Percentiles rank a stretch among this genome's conserved stretches.
phyloP scores from a whole-genome alignment of 2,329 filamentous ascomycete genomes.

The Orbilia quercus region DNA sequence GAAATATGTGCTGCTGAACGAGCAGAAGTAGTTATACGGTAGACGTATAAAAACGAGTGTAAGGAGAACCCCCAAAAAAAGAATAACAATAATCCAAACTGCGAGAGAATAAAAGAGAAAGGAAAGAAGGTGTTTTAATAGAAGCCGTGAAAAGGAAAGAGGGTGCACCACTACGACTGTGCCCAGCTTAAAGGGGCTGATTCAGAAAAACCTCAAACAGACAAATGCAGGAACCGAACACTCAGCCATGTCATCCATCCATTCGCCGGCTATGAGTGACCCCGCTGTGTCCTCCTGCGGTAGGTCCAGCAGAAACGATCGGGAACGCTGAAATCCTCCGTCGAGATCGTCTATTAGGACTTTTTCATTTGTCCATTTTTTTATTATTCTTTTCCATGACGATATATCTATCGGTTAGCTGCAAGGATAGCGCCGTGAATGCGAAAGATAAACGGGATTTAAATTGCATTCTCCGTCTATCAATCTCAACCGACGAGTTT shows the following conservation, averaged over 20 bases:
- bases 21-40: slow-evolving; percentile 14
- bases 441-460: slow-evolving; percentile 4
- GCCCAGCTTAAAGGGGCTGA: slow-evolving; percentile 49
- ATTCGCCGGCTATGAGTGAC: slow-evolving; percentile 11
- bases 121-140: slow-evolving; percentile 28
- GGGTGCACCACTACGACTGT: slow-evolving; percentile 26
- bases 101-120: slow-evolving; percentile 8
- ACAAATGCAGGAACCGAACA: slow-evolving; percentile 41
- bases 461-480: slow-evolving; percentile 2
- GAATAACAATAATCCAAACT: slow-evolving; percentile 7
- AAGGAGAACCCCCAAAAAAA: slow-evolving; percentile 16
- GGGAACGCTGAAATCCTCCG: slow-evolving; percentile 10
- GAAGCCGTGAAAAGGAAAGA: slow-evolving; percentile 16
- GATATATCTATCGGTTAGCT: background rate
- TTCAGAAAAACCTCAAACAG: slow-evolving; percentile 27
- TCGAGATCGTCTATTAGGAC: slow-evolving; percentile 1
- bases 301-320: background rate
- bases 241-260: slow-evolving; percentile 16
- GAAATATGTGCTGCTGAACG: slow-evolving; percentile 1
- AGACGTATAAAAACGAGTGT: slow-evolving; percentile 37
- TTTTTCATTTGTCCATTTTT: background rate
- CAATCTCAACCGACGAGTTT: no score
- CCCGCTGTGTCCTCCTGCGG: slow-evolving; percentile 42
- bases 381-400: background rate
- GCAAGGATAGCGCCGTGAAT: background rate